Base-by-base conservation (phyloP, 768 basidiomycete genomes). In the Termitomyces sp. region DNA sequence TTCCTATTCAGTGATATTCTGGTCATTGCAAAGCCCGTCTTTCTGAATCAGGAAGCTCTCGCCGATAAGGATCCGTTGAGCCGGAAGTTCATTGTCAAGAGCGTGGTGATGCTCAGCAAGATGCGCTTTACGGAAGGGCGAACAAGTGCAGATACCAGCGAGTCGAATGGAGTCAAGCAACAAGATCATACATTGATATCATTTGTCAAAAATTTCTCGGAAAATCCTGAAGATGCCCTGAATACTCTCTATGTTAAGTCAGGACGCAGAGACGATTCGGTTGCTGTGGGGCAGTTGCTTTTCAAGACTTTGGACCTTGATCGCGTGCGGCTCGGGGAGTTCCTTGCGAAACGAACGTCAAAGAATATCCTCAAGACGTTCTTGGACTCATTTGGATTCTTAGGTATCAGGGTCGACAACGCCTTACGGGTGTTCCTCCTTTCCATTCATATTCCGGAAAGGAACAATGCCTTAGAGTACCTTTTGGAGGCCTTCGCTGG, bases 1-100 rank as follows among this genome's bases (percentile, higher is more conserved):
- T 95, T 98, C 77, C 82, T 98, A n/a, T 99, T 99, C 82, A 93
- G 79, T 71, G 97, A 99, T 71, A 83, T 98, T 55, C 83, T 98
- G 56, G 82, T 98, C 71, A 84, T 98, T 64, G 89, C 95, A 43
- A 98, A 98, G 71, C 95, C 95, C 13, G 79, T 95, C 60, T 76
- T 86, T 56, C 82, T 84, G 40, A 87, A 89, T 47, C 80, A 83
- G 52, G 88, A 91, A 62, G 75, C 77, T 38, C 77, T 86, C 36
- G 72, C 85, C 50, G 88, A 88, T 66, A 78, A 79, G 57, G 80
- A 80, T 58, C 83, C 84, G 57, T 83, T 84, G 26, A 93, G 95
- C 65, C 82, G 88, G 67, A 86, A 85, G 69, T 96, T 91, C 69
- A 75, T 91, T 53, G 88, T 98, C 68, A 98, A 97, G 77, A 93